Base-by-base conservation (phyloP, 176 grass and related monocot species). In the Carex cristatella region DNA sequence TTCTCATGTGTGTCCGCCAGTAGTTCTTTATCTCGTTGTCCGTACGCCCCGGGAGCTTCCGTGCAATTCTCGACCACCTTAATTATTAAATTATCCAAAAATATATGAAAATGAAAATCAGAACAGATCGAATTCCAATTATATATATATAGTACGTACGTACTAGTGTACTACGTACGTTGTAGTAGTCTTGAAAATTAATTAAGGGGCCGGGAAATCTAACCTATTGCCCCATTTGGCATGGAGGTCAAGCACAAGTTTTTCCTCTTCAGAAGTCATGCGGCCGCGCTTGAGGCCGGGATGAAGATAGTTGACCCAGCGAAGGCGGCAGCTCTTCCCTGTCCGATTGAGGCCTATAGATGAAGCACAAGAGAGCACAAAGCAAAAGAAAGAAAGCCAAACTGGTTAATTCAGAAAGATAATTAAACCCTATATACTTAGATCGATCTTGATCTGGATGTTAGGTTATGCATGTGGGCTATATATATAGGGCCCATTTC, bases 21-120 rank as follows among this genome's bases (percentile, higher is more conserved):
- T 92, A 98, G 87, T 98, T 98, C 93, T 98, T 98, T 84, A 98
- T 98, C 96, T 98, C 96, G 75, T 98, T 98, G 89, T 98, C 96
- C 3, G 96, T 98, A 85, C 96, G 96, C 1, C 96, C 96, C 3
- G 96, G 93, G 5, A 98, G 96, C 80, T 83, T 95, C 40, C 91
- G 87, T 8, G 96, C 96, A 83, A 98, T 98, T 14, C 93, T 84
- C 2, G 96, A 98, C 96, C 96, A 98, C 37, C 89, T 89, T 58
- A 23, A 23, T 23, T 23, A 54, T 28, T 4, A 53, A 71, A 82
- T 54, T 30, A 13, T 54, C 27, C n/a, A 51, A 23, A 68, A 67
- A 66, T 23, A 23, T 23, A 23, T 44, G 32, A 81, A 85, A 81
- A 59, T 14, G 35, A 79, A n/a, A 40, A 60, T 33, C 48, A 14